Evolutionary conservation across 1,284 basidiomycete species (phyloP), one percentile per base, ranked within the genome.

Genomic region (Rhodotorula sp.): DNA sequence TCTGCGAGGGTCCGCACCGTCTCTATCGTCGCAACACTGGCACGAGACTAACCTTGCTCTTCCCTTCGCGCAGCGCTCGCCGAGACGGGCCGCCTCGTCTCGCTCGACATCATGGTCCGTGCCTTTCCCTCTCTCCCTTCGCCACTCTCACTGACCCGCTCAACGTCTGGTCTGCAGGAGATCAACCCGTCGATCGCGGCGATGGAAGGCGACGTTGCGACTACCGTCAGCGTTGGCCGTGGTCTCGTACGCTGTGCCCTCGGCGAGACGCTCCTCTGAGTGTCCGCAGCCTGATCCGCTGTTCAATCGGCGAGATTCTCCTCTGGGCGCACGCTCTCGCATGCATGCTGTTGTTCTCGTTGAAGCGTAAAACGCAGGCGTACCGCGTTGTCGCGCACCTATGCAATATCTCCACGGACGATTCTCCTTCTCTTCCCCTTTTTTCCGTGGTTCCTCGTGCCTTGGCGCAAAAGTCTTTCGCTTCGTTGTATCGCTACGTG

Each of bases 211-310:
- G 89, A 89, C 48, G 92, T 90, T 19, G 83, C 88, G 78, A 89
- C 95, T 83, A 99, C 97, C 0, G 90, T 99, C 56, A 89, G 92
- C 36, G 90, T 98, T 34, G 97, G 96, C 3, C 95, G 95, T 81
- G 97, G 94, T 44, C 85, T 99, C 53, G 89, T 94, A 29, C 87
- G 97, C 53, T 86, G 93, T 41, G 94, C 96, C 10, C 84, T 99
- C 71, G 96, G 96, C 88, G 82, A 82, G 87, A 85, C 82, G 5
- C 74, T 84, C 48, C 73, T 84, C 50, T 78, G n/a, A n/a, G n/a
- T 34, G 97, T 96, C 3, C 95, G 95, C 81, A 97, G 94, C 44
- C 85, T 99, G 54, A 89, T 94, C 29, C 87, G 97, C 53, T 86
- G 93, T 41, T 94, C 96, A 9, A 84, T 99, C 71, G 96, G 96